Conservation (phyloP, 202 grass and related monocot species). For the Setaria viridis region DNA sequence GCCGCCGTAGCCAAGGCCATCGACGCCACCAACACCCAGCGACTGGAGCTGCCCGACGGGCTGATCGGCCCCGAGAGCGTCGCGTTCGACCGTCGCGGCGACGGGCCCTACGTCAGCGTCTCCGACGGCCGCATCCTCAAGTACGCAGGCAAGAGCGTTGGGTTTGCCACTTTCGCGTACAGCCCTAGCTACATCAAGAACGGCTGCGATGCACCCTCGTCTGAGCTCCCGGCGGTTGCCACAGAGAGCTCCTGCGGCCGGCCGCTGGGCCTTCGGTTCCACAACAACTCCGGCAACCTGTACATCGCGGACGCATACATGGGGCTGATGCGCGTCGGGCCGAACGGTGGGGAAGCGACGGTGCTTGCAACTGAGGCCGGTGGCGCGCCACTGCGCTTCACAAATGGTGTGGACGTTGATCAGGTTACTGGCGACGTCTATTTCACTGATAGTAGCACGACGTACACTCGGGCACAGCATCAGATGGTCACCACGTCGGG, state of each 20-base stretch:
- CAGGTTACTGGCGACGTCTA: conserved; percentile 56
- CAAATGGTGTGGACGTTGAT: conserved; percentile 62
- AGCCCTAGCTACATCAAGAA: too few relatives aligned
- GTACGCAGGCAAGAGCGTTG: too few relatives aligned
- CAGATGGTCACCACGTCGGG: not conserved
- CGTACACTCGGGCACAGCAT: not conserved
- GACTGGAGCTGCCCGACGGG: too few relatives aligned
- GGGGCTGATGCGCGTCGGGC: conserved; percentile 48
- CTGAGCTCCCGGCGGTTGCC: not conserved
- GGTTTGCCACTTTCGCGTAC: not conserved
- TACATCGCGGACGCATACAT: conserved; percentile 60
- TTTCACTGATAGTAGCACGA: conserved; percentile 60
- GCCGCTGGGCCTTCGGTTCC: conserved; percentile 54
- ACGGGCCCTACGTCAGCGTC: too few relatives aligned
- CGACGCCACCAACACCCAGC: too few relatives aligned
- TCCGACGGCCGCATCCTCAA: too few relatives aligned
- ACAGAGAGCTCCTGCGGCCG: conserved; percentile 59
- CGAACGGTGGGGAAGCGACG: conserved; percentile 28
- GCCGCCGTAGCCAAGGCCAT: too few relatives aligned
- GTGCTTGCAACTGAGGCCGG: conserved; percentile 18
- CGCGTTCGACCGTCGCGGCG: too few relatives aligned
- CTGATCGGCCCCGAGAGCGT: too few relatives aligned
- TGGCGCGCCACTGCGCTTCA: conserved; percentile 47
- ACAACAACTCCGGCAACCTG: conserved; percentile 40
- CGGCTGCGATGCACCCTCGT: not conserved